Conservation (phyloP, 306 rosid species). For the Vigna hirtella region DNA sequence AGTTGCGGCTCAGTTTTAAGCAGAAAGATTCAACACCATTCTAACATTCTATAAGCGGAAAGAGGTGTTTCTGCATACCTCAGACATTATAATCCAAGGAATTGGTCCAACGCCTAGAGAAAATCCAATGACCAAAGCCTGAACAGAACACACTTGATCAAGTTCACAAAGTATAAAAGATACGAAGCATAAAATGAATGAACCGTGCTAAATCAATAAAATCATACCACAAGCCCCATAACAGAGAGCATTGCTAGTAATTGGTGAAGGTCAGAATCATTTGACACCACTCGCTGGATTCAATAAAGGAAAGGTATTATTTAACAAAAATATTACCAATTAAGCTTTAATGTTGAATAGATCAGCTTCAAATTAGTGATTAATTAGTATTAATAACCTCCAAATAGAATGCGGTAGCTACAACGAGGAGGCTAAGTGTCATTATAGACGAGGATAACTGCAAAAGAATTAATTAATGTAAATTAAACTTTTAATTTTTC, state of each 20-base stretch:
- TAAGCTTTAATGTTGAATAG: neutral
- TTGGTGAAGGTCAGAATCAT: constrained; percentile 47
- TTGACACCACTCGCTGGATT: constrained; percentile 50
- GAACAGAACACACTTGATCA: constrained; percentile 19
- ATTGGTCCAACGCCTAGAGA: constrained; percentile 76
- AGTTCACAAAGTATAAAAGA: neutral
- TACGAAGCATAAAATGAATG: neutral
- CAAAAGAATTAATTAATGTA: constrained; percentile 7
- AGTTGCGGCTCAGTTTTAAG: too few relatives aligned
- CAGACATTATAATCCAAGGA: constrained; percentile 87
- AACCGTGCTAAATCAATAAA: constrained; percentile 4
- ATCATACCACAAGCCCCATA: constrained; percentile 72
- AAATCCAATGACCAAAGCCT: constrained; percentile 66
- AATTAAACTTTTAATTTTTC: neutral
- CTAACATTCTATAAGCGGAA: neutral
- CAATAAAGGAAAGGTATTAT: constrained; percentile 15
- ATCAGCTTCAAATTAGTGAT: neutral
- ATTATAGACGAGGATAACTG: constrained; percentile 67
- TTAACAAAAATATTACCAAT: neutral
- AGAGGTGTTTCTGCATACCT: constrained; percentile 51
- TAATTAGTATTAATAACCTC: constrained; percentile 52
- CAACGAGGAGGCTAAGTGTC: constrained; percentile 67
- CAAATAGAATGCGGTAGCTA: constrained; percentile 64
- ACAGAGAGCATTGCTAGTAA: constrained; percentile 53
- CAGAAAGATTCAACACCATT: too few relatives aligned